phyloP scores from a whole-genome alignment of 345 rosid species.

The thale cress (Arabidopsis thaliana) region DNA sequence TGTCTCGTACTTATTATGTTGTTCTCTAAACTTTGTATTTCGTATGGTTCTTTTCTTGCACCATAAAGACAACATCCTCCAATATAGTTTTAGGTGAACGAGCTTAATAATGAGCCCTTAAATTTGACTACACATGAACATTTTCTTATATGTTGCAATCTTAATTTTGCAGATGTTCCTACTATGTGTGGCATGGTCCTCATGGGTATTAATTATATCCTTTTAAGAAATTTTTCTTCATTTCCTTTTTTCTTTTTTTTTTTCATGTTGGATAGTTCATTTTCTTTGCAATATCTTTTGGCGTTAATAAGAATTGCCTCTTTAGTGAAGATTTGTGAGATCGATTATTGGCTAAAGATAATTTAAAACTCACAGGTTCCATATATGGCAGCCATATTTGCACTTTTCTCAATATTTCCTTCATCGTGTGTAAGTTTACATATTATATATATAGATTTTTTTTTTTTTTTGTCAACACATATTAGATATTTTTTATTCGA shows the following conservation, averaged over 20 bases:
- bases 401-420: conserved; percentile 62
- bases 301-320: neutral
- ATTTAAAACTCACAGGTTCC: conserved; percentile 63
- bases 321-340: neutral
- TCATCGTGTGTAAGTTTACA: conserved; percentile 76
- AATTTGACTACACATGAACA: neutral
- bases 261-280: neutral
- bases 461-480: neutral
- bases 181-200: conserved; percentile 81
- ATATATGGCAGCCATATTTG: conserved; percentile 70
- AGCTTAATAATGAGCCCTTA: neutral
- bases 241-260: neutral
- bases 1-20: neutral
- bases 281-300: neutral
- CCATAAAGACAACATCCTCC: neutral
- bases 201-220: conserved; percentile 62
- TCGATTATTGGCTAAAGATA: conserved; percentile 26
- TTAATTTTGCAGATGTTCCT: conserved; percentile 70
- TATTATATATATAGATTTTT: conserved; percentile 13
- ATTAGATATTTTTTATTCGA: neutral
- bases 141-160: neutral
- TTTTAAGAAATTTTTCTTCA: conserved; percentile 7
- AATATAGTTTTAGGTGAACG: neutral
- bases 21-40: neutral
- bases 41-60: neutral